A percentile compares a stretch with the other conserved stretches of the same genome.
Conservation (phyloP, 164 flowering plant genomes). For the Piper betle region DNA sequence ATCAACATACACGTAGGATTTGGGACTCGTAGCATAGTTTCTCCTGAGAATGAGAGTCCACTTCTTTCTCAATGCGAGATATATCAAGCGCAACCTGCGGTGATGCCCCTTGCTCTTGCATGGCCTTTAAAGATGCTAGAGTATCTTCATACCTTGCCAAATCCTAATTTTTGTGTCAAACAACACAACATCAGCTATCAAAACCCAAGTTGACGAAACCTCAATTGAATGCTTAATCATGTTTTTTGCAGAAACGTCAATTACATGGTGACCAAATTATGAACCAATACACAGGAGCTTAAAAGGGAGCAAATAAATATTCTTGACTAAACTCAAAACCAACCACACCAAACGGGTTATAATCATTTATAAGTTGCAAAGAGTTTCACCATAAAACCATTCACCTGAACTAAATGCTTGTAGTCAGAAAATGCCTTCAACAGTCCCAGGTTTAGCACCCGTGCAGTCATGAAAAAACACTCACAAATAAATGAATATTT, state of each 20-base stretch:
- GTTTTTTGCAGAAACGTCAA: no score
- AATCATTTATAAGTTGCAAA: no score
- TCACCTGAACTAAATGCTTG: slow-evolving; percentile 89
- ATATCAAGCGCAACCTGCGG: slow-evolving; percentile 59
- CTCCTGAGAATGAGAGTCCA: slow-evolving; percentile 70
- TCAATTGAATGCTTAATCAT: no score
- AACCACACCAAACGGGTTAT: no score
- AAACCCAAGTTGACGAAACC: background rate
- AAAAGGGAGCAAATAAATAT: no score
- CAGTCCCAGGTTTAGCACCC: slow-evolving; percentile 89
- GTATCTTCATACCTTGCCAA: slow-evolving; percentile 79
- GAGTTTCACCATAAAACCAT: background rate
- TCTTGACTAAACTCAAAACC: no score
- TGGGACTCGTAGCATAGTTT: slow-evolving; percentile 94
- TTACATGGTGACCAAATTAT: no score
- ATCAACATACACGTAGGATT: slow-evolving; percentile 55
- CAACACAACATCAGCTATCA: background rate
- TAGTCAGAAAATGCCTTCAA: slow-evolving; percentile 89
- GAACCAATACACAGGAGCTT: no score
- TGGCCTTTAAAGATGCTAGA: slow-evolving; percentile 47
- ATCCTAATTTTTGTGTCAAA: slow-evolving; percentile 31
- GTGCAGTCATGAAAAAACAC: slow-evolving; percentile 97
- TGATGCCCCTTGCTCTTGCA: slow-evolving; percentile 57
- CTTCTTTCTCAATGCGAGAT: slow-evolving; percentile 73
- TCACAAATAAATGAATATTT: slow-evolving; percentile 82